Conservation (phyloP, 768 basidiomycete species). For the Serpula lacrymans region DNA sequence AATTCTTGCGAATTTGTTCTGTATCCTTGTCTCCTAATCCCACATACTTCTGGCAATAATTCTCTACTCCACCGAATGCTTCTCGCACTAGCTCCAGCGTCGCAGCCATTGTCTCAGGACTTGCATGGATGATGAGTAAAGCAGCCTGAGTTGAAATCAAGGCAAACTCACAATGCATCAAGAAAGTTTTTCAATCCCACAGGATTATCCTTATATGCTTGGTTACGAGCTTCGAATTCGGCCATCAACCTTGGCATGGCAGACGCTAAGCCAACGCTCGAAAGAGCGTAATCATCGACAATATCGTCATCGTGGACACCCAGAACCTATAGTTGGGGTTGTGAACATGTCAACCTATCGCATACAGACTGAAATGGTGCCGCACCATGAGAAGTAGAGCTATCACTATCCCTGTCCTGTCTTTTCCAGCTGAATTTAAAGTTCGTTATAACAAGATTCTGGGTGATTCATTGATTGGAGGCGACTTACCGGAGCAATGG, state of each 20-base stretch:
- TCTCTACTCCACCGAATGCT: conserved; percentile 35
- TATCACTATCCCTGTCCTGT: conserved; percentile 38
- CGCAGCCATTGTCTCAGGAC: conserved; percentile 35
- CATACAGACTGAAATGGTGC: not conserved
- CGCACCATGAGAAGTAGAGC: conserved; percentile 33
- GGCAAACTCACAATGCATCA: too few relatives aligned
- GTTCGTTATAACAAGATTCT: too few relatives aligned
- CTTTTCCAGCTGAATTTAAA: conserved; percentile 44
- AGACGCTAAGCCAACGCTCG: conserved; percentile 35
- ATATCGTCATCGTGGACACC: conserved; percentile 39
- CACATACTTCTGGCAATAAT: conserved; percentile 28
- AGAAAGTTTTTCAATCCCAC: too few relatives aligned
- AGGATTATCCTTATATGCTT: too few relatives aligned
- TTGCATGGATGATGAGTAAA: conserved; percentile 10
- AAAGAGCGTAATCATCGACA: conserved; percentile 37
- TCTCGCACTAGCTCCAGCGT: conserved; percentile 29
- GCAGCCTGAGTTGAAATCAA: conserved; percentile 1
- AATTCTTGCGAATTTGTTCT: conserved; percentile 12
- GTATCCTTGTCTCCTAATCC: conserved; percentile 31
- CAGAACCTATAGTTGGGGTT: conserved; percentile 22
- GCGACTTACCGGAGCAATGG: conserved; percentile 43
- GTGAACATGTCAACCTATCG: not conserved
- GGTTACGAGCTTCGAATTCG: too few relatives aligned
- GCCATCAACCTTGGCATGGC: conserved; percentile 24
- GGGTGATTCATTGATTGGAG: not conserved